phyloP scores from a whole-genome alignment of 208 protist species.

The Perkinsela sp. region DNA sequence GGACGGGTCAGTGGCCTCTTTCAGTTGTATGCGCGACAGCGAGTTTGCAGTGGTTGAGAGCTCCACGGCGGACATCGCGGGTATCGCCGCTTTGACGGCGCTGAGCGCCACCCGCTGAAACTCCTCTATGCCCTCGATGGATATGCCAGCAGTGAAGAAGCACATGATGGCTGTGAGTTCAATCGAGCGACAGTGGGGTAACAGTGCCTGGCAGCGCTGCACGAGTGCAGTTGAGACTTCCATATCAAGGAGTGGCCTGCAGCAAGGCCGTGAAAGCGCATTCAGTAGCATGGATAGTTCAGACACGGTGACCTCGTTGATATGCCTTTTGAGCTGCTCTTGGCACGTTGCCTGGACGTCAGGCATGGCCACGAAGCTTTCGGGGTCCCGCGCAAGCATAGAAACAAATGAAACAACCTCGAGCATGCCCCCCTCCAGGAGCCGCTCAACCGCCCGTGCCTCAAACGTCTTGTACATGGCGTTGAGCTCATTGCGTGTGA shows the following conservation, averaged over 20 bases:
- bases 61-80: not conserved
- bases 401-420: not conserved
- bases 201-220: not conserved
- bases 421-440: not conserved
- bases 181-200: not conserved
- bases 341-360: not conserved
- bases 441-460: not conserved
- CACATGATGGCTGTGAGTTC: not conserved
- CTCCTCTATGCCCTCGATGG: not conserved
- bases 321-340: not conserved
- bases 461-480: not conserved
- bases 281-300: not conserved
- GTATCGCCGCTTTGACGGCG: not conserved
- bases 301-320: not conserved
- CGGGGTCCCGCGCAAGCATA: not conserved
- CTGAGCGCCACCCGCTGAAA: not conserved
- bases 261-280: not conserved
- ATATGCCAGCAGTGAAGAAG: not conserved
- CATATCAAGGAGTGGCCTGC: not conserved
- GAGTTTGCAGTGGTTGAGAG: not conserved
- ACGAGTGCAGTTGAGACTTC: not conserved
- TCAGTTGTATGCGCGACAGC: not conserved
- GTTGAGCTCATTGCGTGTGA: slow-evolving; percentile 1
- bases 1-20: not conserved
- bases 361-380: not conserved